These are phyloP conservation scores for Aphanomyces invadans DNA, from an alignment of 352 stramenopile genomes.

Conservation along the genomic window DNA sequence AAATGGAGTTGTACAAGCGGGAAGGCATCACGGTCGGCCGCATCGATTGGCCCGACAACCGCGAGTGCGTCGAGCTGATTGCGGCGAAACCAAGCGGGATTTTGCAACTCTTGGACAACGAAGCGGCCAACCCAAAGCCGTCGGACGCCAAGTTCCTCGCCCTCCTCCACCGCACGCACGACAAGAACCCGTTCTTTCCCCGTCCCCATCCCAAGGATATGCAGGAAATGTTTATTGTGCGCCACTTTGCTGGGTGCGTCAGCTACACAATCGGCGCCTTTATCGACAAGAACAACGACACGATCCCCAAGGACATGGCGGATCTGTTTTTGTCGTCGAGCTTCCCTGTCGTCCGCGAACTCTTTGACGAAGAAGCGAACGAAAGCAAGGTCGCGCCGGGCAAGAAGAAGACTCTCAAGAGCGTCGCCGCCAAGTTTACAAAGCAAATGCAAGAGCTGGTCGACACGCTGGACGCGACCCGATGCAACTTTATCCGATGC, in stretches of 20 bases:
- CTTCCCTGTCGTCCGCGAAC: conserved; percentile 49
- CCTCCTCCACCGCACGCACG: conserved; percentile 76
- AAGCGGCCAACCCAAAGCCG: conserved; percentile 85
- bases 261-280: conserved; percentile 86
- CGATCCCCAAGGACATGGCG: conserved; percentile 73
- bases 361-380: conserved; percentile 63
- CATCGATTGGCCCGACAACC: conserved; percentile 89
- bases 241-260: conserved; percentile 84
- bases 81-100: conserved; percentile 74
- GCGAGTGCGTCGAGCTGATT: conserved; percentile 87
- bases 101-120: conserved; percentile 70
- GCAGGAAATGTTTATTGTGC: conserved; percentile 84
- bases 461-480: conserved; percentile 65
- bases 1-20: conserved; percentile 86
- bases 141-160: conserved; percentile 83
- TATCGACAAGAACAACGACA: conserved; percentile 90
- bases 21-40: conserved; percentile 85
- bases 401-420: conserved; percentile 70
- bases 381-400: conserved; percentile 37
- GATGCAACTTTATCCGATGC: conserved; percentile 84
- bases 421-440: conserved; percentile 43
- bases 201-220: conserved; percentile 84
- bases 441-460: conserved; percentile 78
- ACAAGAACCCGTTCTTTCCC: conserved; percentile 78
- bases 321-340: conserved; percentile 69